phyloP scores from a whole-genome alignment of 768 basidiomycete species.

The Suillus americanus region DNA sequence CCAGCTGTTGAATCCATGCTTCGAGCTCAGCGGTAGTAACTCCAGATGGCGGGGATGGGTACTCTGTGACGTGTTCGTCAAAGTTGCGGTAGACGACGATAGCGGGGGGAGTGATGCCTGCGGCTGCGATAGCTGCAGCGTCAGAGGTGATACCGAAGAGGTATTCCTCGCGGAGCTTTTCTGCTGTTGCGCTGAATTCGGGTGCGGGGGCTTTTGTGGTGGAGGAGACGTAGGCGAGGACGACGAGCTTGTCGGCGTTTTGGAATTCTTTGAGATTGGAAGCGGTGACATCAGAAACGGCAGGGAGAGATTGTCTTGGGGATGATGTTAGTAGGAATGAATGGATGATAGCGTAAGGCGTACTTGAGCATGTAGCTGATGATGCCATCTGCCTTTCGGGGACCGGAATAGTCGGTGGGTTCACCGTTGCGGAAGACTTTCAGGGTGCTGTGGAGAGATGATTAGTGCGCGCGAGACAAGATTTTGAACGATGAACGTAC shows the following conservation, averaged over 20 bases:
- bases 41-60: conserved; percentile 59
- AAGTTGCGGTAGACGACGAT: conserved; percentile 91
- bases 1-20: conserved; percentile 78
- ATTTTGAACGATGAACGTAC: conserved; percentile 44
- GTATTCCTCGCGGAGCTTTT: conserved; percentile 88
- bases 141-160: conserved; percentile 90
- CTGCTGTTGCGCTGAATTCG: conserved; percentile 78
- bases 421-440: conserved; percentile 91
- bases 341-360: conserved; percentile 23
- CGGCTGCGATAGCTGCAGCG: conserved; percentile 61
- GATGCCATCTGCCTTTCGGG: conserved; percentile 94
- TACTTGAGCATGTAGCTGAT: conserved; percentile 96
- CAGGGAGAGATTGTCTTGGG: conserved; percentile 85
- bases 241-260: conserved; percentile 86
- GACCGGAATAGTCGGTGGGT: conserved; percentile 78
- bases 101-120: conserved; percentile 76
- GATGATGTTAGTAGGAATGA: conserved; percentile 17
- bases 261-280: conserved; percentile 84
- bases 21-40: conserved; percentile 62
- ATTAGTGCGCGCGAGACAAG: background rate
- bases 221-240: conserved; percentile 80
- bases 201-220: conserved; percentile 65
- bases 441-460: conserved; percentile 57
- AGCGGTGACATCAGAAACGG: conserved; percentile 79
- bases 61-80: conserved; percentile 76